Evolutionary conservation across 192 early-diverging fungal genomes (phyloP), one percentile per base, ranked within the genome.

Genomic region (Allomyces macrogynus): DNA sequence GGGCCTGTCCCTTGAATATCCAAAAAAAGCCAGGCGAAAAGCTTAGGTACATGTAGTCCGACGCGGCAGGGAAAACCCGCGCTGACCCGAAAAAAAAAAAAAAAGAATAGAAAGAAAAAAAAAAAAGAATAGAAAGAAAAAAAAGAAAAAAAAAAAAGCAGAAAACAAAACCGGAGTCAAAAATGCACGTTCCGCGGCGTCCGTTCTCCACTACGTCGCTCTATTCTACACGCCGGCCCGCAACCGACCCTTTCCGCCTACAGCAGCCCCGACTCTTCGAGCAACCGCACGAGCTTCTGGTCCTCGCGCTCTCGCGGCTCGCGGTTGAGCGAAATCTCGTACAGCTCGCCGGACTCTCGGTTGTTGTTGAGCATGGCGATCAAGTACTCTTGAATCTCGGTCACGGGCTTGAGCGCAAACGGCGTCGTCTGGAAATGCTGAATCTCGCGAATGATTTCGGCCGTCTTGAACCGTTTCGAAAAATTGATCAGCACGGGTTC

Each of bases 351-450:
- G 3, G 49, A 57, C 16, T 57, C 49, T 7, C 49, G 49, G 49
- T 57, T 57, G 12, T 57, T 14, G 49, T 57, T 57, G 49, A 57
- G 12, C 49, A 57, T 57, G 49, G 16, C 49, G 3, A 62, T 74
- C 65, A 81, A 64, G 49, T 65, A 95, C 64, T 78, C 72, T 72
- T 94, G 89, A 61, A 95, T 80, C 74, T 93, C 89, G 7, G 81
- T 78, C 5, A 95, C 92, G 10, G 79, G 65, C 4, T 78, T 87
- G 25, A 94, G 67, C 63, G 81, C 75, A 71, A 91, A 95, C 60
- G 86, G 83, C 7, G 80, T 79, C 62, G 84, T 86, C 73, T 92
- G 91, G 71, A 88, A 93, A 74, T 91, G 87, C 70, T 92, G 89
- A 62, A 92, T 80, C 61, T 93, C 88, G 25, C 84, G 84, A 68